Evolutionary conservation across 768 basidiomycete species (phyloP).

Genomic region (Galerina sulciceps): DNA sequence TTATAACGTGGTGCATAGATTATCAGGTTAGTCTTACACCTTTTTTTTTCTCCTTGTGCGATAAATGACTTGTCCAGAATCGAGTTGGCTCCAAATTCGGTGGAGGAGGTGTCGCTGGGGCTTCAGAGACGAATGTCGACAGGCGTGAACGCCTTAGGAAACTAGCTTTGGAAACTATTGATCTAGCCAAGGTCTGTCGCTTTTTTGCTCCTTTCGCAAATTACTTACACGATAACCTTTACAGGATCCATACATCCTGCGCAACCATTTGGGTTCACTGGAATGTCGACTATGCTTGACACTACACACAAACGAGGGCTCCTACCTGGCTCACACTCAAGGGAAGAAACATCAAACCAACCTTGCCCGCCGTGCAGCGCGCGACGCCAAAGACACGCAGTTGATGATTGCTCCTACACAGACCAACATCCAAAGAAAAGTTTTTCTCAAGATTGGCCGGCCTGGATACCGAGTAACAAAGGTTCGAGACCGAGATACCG

Average conservation of each 20-base stretch:
- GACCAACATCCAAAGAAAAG: conserved; percentile 83
- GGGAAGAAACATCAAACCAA: conserved; percentile 99
- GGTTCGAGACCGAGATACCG: conserved; percentile 87
- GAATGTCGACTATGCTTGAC: conserved; percentile 98
- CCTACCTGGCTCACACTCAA: conserved; percentile 98
- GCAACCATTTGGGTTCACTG: conserved; percentile 97
- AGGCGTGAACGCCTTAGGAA: conserved; percentile 92
- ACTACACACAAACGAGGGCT: conserved; percentile 99
- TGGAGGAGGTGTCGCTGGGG: conserved; percentile 94
- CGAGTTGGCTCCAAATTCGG: conserved; percentile 96
- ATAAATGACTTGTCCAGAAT: no score
- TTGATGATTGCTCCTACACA: conserved; percentile 87
- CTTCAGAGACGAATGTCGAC: conserved; percentile 94
- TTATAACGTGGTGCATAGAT: conserved; percentile 43
- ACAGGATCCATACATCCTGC: conserved; percentile 95
- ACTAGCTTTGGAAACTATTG: conserved; percentile 96
- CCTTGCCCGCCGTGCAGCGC: conserved; percentile 94
- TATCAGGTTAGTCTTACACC: conserved; percentile 56
- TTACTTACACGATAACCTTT: conserved; percentile 27
- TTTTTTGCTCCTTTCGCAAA: conserved; percentile 11
- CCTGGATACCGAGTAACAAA: conserved; percentile 97
- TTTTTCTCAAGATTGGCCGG: conserved; percentile 96
- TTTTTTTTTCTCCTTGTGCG: neutral
- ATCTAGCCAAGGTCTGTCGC: conserved; percentile 84
- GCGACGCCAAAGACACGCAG: conserved; percentile 93